Evolutionary conservation across 371 early-diverging fungal genomes (phyloP), one percentile per base, ranked within the genome.

Genomic region (Mortierella sp.): DNA sequence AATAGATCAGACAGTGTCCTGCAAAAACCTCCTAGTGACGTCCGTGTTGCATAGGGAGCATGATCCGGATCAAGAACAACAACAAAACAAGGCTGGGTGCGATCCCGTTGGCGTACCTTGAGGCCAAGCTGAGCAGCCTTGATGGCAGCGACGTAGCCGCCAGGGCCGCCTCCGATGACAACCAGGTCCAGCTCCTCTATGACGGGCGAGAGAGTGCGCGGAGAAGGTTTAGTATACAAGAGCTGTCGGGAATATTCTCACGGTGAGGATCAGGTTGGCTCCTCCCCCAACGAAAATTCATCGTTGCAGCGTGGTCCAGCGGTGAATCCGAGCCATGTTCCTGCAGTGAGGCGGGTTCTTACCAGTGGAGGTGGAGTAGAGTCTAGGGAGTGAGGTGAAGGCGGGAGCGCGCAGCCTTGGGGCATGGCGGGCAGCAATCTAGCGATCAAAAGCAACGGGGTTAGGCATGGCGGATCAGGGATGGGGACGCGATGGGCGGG

Each of bases 121-220:
- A 96, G 88, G 40, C 98, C 98, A 44, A 96, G 87, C 82, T 98
- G 98, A 51, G 98, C 94, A 80, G 96, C 97, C 88, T 97, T 97
- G 81, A 98, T 98, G 62, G 98, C 98, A 62, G 97, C 97, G 60
- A 97, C 97, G 70, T 98, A 98, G 60, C 98, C 98, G 74, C 98
- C 98, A 49, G 98, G 98, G 21, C 98, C 98, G 78, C 95, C 98
- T 80, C 98, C 95, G 69, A 95, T 94, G 60, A 95, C 92, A 45
- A 93, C 90, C 41, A 92, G 84, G 68, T 94, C 95, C 74, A 91
- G 87, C 74, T 93, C 94, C 61, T 83, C 80, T 74, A 39, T 37
- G 37, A 6, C 27, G 14, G 24, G 12, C 5, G 25, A 2, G 28
- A 31, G 19, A 53, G 29, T 50, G 31, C 19, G 29, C 10, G 40